Conservation (phyloP, 2,329 filamentous ascomycete genomes). For the Colletotrichum truncatum region DNA sequence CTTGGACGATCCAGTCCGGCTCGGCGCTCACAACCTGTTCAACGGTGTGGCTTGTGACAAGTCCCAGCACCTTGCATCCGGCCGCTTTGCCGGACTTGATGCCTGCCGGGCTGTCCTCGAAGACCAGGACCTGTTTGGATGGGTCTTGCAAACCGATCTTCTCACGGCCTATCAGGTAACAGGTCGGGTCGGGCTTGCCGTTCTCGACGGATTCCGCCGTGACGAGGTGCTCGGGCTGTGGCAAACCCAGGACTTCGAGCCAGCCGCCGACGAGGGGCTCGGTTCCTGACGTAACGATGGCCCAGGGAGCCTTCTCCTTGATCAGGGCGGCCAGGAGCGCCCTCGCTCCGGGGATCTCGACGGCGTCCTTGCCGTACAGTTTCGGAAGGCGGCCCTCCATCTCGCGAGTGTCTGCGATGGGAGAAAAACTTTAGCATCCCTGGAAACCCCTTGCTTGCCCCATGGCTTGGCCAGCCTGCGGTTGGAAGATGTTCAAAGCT, state of each 20-base stretch:
- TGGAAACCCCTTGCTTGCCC: conserved; percentile 14
- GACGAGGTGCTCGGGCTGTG: conserved; percentile 72
- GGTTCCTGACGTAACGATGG: conserved; percentile 84
- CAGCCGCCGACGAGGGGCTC: conserved; percentile 75
- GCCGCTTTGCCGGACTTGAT: conserved; percentile 86
- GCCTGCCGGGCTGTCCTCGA: conserved; percentile 91
- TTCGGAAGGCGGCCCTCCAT: conserved; percentile 83
- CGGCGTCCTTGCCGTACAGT: conserved; percentile 79
- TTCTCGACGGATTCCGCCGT: conserved; percentile 79
- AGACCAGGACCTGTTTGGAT: conserved; percentile 71
- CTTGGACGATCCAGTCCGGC: conserved; percentile 88
- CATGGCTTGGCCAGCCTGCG: background rate
- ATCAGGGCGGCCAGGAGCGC: conserved; percentile 75
- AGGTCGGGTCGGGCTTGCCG: conserved; percentile 81
- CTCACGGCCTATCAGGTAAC: conserved; percentile 75
- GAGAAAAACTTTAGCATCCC: conserved; percentile 9
- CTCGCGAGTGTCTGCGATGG: conserved; percentile 73
- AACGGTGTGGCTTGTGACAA: conserved; percentile 83
- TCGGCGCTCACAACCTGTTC: conserved; percentile 77
- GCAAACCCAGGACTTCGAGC: conserved; percentile 73
- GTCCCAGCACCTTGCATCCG: conserved; percentile 84
- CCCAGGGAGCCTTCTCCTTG: conserved; percentile 74
- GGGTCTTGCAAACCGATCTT: conserved; percentile 63
- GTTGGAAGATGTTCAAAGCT: background rate
- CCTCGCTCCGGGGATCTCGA: conserved; percentile 87